Base-by-base conservation (phyloP, 768 basidiomycete genomes). In the Xerocomus brunneocitrinus region DNA sequence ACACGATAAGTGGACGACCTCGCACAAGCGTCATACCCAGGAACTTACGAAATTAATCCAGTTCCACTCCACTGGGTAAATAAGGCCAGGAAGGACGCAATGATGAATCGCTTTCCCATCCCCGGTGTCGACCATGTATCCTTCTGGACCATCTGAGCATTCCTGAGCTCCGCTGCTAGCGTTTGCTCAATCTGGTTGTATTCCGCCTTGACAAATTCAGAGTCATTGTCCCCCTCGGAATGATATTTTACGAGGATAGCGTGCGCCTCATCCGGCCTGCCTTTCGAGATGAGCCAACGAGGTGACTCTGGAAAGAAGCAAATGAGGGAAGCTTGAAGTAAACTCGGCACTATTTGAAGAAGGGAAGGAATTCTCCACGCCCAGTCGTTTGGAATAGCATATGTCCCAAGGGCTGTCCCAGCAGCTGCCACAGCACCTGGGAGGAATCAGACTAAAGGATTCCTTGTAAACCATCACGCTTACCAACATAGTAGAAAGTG, bases 321-420 rank as follows among this genome's bases (percentile, higher is more conserved):
- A 51, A 83, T 71, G 66, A 85, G 80, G n/a, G 57, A 53, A 32
- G 84, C 63, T 56, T 85, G 84, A 22, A 84, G 63, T 8, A 73
- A 28, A 55, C 76, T 78, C 2, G 84, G 84, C 0, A 75, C 60
- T 24, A 77, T 59, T 63, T 87, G 85, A 13, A 85, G 73, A 16
- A 82, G 80, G 0, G 54, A 54, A 0, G 83, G 84, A 24, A 85
- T 82, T 22, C 84, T 75, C 84, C 85, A 86, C 6, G 77, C 81
- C 82, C 82, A 84, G 60, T 81, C 75, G 49, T 61, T 77, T 0
- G 58, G 46, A 73, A 86, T 82, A 8, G 70, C 60, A 74, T 85
- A 87, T 0, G 85, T 87, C 5, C 82, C 81, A 30, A 85, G 76
- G 0, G 84, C 87, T 27, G 56, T 48, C 3, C 77, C 79, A 28